Percentiles rank a stretch among this genome's conserved stretches.
These are phyloP conservation scores for Passiflora organensis DNA, from an alignment of 345 rosid species.

Conservation along the genomic window DNA sequence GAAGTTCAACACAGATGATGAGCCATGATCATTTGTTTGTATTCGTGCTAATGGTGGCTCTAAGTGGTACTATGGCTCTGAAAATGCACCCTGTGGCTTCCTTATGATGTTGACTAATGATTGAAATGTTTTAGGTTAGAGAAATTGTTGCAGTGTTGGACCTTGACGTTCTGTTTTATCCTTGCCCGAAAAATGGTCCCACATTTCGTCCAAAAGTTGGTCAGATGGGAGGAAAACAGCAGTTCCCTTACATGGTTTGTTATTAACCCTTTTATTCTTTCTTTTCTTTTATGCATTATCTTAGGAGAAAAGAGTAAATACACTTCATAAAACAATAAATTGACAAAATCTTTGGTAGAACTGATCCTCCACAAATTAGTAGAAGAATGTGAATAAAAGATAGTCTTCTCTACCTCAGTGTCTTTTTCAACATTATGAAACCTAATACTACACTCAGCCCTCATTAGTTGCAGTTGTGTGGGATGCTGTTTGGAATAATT, in stretches of 20 bases:
- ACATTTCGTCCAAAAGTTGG: constrained; percentile 74
- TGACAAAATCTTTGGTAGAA: background rate
- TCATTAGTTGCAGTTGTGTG: background rate
- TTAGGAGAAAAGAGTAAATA: background rate
- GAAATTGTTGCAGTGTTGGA: constrained; percentile 88
- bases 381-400: too few species aligned
- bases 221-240: constrained; percentile 87
- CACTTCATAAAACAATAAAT: background rate
- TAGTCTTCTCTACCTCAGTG: background rate
- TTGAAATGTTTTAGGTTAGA: constrained; percentile 55
- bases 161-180: constrained; percentile 86
- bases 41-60: background rate
- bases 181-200: constrained; percentile 87
- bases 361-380: background rate
- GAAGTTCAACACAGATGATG: constrained; percentile 1
- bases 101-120: constrained; percentile 8
- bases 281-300: background rate
- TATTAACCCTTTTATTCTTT: constrained; percentile 14
- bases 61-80: background rate
- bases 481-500: background rate
- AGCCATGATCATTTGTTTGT: background rate
- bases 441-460: background rate
- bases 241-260: constrained; percentile 91
- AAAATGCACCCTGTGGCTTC: constrained; percentile 2
- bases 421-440: background rate